Base-by-base conservation (phyloP, 768 basidiomycete species). In the Porphyrellus cyaneotinctus region DNA sequence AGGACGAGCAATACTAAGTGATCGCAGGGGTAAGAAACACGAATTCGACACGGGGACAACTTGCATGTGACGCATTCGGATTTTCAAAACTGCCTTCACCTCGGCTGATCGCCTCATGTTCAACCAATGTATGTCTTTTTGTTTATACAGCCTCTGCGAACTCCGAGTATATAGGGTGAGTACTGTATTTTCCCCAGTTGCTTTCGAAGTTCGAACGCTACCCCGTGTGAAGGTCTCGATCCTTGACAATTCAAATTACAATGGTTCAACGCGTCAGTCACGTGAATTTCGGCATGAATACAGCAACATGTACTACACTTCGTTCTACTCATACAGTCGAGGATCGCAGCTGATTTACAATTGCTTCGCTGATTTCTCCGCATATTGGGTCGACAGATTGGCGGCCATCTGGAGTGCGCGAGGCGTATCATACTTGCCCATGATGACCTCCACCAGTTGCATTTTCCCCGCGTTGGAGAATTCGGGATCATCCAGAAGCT, bases 391-490 rank as follows among this genome's bases (percentile, higher is more conserved):
- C 17, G 63, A 43, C n/a, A 70, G 15, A 38, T 60, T 82, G 1
- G 80, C 75, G 59, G 84, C 80, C 47, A 75, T 67, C 61, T 77
- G 72, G 56, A 91, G 71, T 32, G 80, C 77, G 32, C 75, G 70
- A 4, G 91, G 91, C 0, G 88, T 87, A 65, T 94, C 91, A 24
- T 77, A 69, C 56, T 75, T 77, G 23, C 75, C 79, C 87, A 94
- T 90, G 53, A 84, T 69, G 10, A 94, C 79, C 70, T 94, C 91
- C 15, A 93, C 85, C 31, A 93, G 72, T 62, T 91, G 88, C 46
- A 89, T 83, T 69, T 79, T 80, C 49, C 82, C 75, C 4, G 87
- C 83, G 20, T 61, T 73, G 3, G 75, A 78, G 63, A 97, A 95
- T 9, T 72, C 64, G 3, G 71, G 52, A 63, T 88, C 76, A 6